Percentiles rank a stretch among this genome's conserved stretches.
These are phyloP conservation scores for Phragmites australis DNA, from an alignment of 176 grass and related monocot species.

Conservation along the genomic window DNA sequence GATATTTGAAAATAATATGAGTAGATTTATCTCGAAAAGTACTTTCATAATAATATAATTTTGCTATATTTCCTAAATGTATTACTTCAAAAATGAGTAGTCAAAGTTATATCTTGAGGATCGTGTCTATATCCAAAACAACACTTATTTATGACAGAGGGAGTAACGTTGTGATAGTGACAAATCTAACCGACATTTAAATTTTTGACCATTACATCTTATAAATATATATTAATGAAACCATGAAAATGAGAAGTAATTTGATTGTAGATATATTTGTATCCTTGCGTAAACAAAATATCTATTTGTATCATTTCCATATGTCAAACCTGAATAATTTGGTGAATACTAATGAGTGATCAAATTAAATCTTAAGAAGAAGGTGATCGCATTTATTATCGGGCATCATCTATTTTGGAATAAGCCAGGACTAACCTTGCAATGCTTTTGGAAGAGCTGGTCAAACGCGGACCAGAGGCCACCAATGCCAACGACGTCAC, in stretches of 20 bases:
- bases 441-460: slow-evolving; percentile 38
- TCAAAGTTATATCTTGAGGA: too few species aligned
- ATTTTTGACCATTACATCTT: background rate
- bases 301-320: background rate
- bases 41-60: too few species aligned
- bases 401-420: background rate
- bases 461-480: slow-evolving; percentile 11
- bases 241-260: background rate
- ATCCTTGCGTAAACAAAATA: too few species aligned
- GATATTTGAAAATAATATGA: too few species aligned
- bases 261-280: too few species aligned
- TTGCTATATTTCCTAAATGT: too few species aligned
- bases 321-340: background rate
- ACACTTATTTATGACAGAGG: too few species aligned
- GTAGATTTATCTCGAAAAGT: too few species aligned
- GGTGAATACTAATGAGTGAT: background rate
- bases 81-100: too few species aligned
- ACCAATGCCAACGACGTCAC: slow-evolving; percentile 27
- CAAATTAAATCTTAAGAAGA: background rate
- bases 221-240: background rate
- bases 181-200: background rate
- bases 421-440: slow-evolving; percentile 40
- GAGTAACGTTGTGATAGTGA: too few species aligned
- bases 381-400: background rate
- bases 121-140: too few species aligned